Conservation (phyloP, 495 filamentous ascomycete species). For the Lasiosphaeria ovina region DNA sequence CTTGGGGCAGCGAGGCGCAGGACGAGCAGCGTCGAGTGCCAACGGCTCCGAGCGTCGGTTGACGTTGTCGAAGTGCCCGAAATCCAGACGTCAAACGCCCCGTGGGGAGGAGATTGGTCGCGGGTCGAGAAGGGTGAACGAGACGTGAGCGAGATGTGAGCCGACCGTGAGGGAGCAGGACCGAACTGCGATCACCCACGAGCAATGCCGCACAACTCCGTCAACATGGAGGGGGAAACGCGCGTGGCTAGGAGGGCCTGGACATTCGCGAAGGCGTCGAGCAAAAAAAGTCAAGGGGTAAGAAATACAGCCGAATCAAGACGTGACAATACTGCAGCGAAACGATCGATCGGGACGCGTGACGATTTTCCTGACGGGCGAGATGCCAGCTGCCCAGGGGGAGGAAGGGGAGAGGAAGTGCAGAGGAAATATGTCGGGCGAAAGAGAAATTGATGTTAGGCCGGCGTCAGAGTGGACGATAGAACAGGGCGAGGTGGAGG, state of each 20-base stretch:
- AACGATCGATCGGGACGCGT: slow-evolving; percentile 15
- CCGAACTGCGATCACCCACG: slow-evolving; percentile 1
- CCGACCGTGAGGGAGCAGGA: background rate
- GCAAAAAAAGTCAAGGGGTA: slow-evolving; percentile 3
- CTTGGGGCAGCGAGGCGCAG: background rate
- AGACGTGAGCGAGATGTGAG: background rate
- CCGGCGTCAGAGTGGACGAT: slow-evolving; percentile 12
- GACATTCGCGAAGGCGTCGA: slow-evolving; percentile 2
- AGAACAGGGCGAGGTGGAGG: slow-evolving; percentile 12
- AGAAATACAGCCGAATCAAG: slow-evolving; percentile 9
- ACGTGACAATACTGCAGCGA: slow-evolving; percentile 9
- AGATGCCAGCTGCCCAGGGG: slow-evolving; percentile 8
- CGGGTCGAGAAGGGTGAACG: background rate
- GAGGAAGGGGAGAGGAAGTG: background rate
- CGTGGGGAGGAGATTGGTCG: background rate
- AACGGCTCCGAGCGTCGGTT: background rate
- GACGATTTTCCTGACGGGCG: slow-evolving; percentile 8
- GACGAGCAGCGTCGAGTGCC: background rate
- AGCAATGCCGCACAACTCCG: background rate
- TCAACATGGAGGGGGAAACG: slow-evolving; percentile 4
- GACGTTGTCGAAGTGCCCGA: background rate
- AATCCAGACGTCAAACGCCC: background rate
- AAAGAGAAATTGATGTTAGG: slow-evolving; percentile 18
- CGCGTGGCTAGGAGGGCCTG: background rate
- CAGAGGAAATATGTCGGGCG: slow-evolving; percentile 11